Conservation (phyloP, 495 filamentous ascomycete genomes). For the Haplographium delicatum region DNA sequence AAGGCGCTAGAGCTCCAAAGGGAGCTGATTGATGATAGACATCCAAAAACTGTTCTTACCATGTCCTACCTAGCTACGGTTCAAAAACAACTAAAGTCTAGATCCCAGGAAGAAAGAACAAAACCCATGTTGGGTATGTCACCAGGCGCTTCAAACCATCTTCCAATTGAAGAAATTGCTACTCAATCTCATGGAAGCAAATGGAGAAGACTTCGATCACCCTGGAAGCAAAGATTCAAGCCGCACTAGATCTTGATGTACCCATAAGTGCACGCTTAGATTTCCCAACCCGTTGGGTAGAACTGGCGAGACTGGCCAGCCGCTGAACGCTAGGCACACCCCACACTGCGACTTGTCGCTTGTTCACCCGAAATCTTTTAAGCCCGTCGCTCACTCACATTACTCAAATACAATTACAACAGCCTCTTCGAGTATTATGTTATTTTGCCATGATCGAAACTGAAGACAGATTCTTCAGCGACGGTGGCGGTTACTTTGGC, state of each 20-base stretch:
- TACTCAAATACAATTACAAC: not conserved
- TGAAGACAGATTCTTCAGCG: not conserved
- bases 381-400: not conserved
- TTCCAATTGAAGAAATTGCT: too few species aligned
- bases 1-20: constrained; percentile 21
- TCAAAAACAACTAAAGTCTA: too few species aligned
- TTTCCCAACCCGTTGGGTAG: not conserved
- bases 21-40: constrained; percentile 16
- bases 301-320: too few species aligned
- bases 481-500: not conserved
- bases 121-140: too few species aligned
- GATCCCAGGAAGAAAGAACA: too few species aligned
- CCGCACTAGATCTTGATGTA: too few species aligned
- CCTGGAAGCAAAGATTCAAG: too few species aligned
- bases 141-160: too few species aligned
- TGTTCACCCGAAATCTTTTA: not conserved
- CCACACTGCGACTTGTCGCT: not conserved
- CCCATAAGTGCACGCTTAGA: too few species aligned
- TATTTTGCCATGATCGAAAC: constrained; percentile 1
- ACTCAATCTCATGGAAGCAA: too few species aligned
- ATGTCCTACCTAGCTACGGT: constrained; percentile 27
- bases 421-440: not conserved
- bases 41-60: constrained; percentile 27
- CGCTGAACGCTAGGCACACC: not conserved
- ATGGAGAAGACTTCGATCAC: too few species aligned